Conservation (phyloP, 2,329 filamentous ascomycete species). For the Monosporascus sp. region DNA sequence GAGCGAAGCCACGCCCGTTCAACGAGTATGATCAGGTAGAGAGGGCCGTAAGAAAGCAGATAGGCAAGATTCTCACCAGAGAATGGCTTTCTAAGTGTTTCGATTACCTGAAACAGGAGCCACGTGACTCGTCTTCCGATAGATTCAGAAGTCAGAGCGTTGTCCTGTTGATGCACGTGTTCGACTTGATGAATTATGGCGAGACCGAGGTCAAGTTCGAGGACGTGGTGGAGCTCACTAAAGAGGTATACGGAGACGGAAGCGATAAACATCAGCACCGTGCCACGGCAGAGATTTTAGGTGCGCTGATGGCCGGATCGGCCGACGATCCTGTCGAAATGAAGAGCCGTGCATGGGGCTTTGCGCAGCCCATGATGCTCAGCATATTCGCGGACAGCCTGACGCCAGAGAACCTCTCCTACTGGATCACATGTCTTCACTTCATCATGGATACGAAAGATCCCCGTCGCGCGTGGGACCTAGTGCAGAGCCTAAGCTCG, state of each 20-base stretch:
- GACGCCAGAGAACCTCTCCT: constrained; percentile 88
- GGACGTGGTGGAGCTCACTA: constrained; percentile 77
- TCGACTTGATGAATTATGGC: constrained; percentile 81
- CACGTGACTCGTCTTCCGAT: constrained; percentile 73
- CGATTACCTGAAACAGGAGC: constrained; percentile 92
- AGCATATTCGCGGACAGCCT: constrained; percentile 84
- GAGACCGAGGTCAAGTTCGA: constrained; percentile 74
- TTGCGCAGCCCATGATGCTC: constrained; percentile 82
- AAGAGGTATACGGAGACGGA: constrained; percentile 79
- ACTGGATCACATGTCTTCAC: constrained; percentile 93
- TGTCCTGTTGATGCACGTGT: constrained; percentile 80
- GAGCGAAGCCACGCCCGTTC: constrained; percentile 63
- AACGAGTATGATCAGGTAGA: constrained; percentile 76
- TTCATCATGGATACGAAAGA: constrained; percentile 85
- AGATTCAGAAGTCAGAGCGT: constrained; percentile 86
- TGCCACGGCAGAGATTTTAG: constrained; percentile 89
- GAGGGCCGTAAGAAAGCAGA: constrained; percentile 64
- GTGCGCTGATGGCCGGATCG: constrained; percentile 74
- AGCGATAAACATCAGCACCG: constrained; percentile 97
- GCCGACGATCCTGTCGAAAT: constrained; percentile 70
- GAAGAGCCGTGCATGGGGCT: constrained; percentile 76
- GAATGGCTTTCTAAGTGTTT: constrained; percentile 88
- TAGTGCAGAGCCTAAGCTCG: constrained; percentile 73
- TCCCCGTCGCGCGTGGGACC: constrained; percentile 77
- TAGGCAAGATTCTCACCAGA: constrained; percentile 72